phyloP scores from a whole-genome alignment of 1,284 basidiomycete genomes.

The Malassezia sp. region DNA sequence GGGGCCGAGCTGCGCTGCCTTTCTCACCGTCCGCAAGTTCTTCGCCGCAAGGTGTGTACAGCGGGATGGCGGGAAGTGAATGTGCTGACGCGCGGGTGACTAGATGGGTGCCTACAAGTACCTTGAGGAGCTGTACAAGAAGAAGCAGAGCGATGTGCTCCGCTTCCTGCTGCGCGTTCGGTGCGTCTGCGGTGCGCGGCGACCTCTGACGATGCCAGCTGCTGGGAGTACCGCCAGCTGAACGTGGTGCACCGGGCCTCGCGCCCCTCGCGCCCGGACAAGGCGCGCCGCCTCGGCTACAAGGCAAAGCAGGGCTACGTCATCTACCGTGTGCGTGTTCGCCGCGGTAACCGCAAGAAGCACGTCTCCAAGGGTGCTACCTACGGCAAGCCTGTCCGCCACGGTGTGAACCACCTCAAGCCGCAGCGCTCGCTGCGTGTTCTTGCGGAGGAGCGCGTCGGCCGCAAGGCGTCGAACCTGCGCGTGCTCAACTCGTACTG shows the following conservation, averaged over 20 bases:
- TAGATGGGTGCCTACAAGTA: constrained; percentile 73
- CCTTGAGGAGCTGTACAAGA: constrained; percentile 67
- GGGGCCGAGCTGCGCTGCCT: not conserved
- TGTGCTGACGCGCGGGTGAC: constrained; percentile 5
- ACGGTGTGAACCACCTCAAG: constrained; percentile 99
- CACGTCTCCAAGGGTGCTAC: constrained; percentile 92
- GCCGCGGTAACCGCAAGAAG: constrained; percentile 98
- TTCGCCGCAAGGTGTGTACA: constrained; percentile 14
- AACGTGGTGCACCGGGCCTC: constrained; percentile 97
- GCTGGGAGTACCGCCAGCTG: constrained; percentile 84
- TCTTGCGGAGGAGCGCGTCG: constrained; percentile 96
- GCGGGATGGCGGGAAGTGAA: not conserved
- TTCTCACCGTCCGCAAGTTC: constrained; percentile 14
- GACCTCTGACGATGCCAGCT: constrained; percentile 51
- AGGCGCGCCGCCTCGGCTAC: constrained; percentile 96
- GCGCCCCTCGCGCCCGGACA: constrained; percentile 94
- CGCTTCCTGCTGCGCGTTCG: constrained; percentile 95
- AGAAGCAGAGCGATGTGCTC: constrained; percentile 88
- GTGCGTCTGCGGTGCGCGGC: constrained; percentile 54
- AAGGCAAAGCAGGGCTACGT: constrained; percentile 99
- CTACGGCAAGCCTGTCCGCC: constrained; percentile 96
- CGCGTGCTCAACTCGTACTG: constrained; percentile 91
- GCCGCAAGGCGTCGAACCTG: constrained; percentile 86
- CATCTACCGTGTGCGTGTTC: constrained; percentile 92
- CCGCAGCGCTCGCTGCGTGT: constrained; percentile 85